Evolutionary conservation across 108 stramenopile species (phyloP).

Genomic region (Stephanodiscus minutulus): DNA sequence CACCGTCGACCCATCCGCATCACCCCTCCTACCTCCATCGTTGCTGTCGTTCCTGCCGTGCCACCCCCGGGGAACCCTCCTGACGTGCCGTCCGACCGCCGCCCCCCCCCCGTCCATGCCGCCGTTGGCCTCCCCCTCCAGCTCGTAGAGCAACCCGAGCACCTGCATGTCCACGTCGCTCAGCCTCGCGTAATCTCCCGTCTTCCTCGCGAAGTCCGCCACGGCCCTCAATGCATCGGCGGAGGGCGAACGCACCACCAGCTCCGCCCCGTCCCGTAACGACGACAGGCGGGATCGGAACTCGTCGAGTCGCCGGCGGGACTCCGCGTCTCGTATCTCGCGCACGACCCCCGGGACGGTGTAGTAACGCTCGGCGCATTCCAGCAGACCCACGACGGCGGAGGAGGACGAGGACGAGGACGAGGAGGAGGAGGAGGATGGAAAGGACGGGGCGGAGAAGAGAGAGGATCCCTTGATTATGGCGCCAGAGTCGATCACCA

Average conservation of each 20-base stretch:
- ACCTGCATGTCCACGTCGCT: constrained; percentile 90
- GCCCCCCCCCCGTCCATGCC: constrained; percentile 11
- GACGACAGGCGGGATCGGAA: constrained; percentile 60
- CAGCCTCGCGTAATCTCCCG: constrained; percentile 91
- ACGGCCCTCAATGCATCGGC: constrained; percentile 56
- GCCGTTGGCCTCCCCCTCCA: constrained; percentile 74
- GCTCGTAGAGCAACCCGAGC: constrained; percentile 86
- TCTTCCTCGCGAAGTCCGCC: constrained; percentile 84
- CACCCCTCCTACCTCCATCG: too few relatives aligned
- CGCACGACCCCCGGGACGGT: constrained; percentile 73
- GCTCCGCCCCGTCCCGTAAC: constrained; percentile 17
- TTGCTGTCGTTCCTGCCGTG: background rate
- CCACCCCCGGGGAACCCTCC: constrained; percentile 64
- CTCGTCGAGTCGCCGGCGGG: constrained; percentile 61
- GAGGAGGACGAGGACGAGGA: constrained; percentile 15
- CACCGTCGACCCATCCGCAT: too few relatives aligned
- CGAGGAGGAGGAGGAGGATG: constrained; percentile 47
- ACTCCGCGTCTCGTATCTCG: constrained; percentile 81
- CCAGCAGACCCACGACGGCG: too few relatives aligned
- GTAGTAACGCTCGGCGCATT: constrained; percentile 39
- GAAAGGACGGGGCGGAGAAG: background rate
- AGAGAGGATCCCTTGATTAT: constrained; percentile 72
- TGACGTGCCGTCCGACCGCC: constrained; percentile 55
- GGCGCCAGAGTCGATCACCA: constrained; percentile 86
- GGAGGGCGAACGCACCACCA: constrained; percentile 5